Evolutionary conservation across 495 filamentous ascomycete genomes (phyloP).

Genomic region (Lophiostoma macrostomum): DNA sequence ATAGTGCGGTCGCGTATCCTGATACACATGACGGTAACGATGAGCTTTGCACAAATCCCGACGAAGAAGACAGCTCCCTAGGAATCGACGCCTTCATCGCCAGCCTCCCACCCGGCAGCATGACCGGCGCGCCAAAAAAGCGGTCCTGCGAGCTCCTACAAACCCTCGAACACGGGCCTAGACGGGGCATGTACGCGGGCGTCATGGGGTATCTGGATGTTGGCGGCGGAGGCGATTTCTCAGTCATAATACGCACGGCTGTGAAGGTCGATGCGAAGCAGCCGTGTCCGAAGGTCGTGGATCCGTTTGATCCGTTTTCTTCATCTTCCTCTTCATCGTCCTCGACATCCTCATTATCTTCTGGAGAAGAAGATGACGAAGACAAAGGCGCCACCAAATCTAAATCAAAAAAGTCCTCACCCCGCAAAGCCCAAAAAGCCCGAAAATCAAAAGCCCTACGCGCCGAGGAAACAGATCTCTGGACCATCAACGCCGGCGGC

Average conservation of each 20-base stretch:
- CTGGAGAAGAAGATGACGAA: too few species aligned
- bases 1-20: too few species aligned
- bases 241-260: constrained; percentile 77
- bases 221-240: constrained; percentile 80
- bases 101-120: constrained; percentile 81
- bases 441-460: constrained; percentile 35
- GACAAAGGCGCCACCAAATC: too few species aligned
- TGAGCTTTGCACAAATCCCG: too few species aligned
- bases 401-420: too few species aligned
- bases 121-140: constrained; percentile 95
- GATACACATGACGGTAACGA: too few species aligned
- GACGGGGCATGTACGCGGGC: constrained; percentile 78
- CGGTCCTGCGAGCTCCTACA: constrained; percentile 78
- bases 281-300: too few species aligned
- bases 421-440: too few species aligned
- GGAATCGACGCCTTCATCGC: constrained; percentile 75
- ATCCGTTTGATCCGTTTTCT: too few species aligned
- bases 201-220: constrained; percentile 87
- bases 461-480: constrained; percentile 47
- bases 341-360: too few species aligned
- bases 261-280: constrained; percentile 68
- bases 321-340: too few species aligned
- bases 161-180: constrained; percentile 60
- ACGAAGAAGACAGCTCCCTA: constrained; percentile 6
- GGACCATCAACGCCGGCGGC: constrained; percentile 85